Conservation (phyloP, 257 asterid genomes). For the Orobanche coerulescens region DNA sequence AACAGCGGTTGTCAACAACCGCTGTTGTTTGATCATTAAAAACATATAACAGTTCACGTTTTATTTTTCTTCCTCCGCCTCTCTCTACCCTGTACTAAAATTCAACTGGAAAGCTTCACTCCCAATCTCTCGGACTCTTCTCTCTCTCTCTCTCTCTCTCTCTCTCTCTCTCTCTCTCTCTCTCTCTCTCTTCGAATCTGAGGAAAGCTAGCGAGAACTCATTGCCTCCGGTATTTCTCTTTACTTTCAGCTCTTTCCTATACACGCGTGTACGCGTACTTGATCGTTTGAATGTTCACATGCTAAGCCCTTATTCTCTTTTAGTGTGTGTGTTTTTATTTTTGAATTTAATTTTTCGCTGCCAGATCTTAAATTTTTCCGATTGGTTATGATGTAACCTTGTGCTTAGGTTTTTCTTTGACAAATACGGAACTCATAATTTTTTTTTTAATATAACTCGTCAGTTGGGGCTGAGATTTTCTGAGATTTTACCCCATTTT, state of each 20-base stretch:
- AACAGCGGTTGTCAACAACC: too few relatives aligned
- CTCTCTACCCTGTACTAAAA: too few relatives aligned
- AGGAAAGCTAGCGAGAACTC: constrained; percentile 38
- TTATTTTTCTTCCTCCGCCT: too few relatives aligned
- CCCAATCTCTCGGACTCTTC: too few relatives aligned
- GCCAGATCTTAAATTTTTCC: constrained; percentile 25
- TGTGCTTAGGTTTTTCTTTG: too few relatives aligned
- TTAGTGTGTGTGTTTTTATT: background rate
- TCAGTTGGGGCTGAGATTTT: too few relatives aligned
- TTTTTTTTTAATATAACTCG: too few relatives aligned
- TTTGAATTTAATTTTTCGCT: background rate
- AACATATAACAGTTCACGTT: too few relatives aligned
- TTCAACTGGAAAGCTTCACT: too few relatives aligned
- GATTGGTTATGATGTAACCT: background rate
- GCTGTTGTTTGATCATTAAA: too few relatives aligned
- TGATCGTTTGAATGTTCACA: background rate
- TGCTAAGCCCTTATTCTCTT: background rate
- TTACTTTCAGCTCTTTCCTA: background rate
- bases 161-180: too few relatives aligned
- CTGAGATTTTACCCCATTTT: background rate
- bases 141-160: too few relatives aligned
- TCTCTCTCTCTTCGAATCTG: constrained; percentile 32
- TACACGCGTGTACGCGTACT: background rate
- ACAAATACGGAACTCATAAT: background rate
- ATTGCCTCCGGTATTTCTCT: constrained; percentile 31